Evolutionary conservation across 805 yeast genomes (phyloP).

Genomic region (Sporopachydermia lactativora): DNA sequence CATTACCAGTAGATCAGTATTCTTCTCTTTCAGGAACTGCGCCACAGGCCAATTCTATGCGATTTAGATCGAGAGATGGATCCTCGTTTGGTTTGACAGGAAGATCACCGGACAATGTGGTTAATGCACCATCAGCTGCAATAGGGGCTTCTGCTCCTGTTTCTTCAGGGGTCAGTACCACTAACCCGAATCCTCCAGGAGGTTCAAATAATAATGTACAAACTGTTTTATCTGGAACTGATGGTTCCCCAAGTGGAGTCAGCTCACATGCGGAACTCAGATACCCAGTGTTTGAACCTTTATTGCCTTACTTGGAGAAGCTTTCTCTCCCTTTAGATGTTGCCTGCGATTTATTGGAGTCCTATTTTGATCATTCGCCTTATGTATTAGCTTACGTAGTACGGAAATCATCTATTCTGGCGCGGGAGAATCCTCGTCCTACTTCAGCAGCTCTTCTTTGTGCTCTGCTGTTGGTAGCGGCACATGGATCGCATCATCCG

Average conservation of each 20-base stretch:
- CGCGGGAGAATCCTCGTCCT: conserved; percentile 9
- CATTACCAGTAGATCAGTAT: conserved; percentile 1
- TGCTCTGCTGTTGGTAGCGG: conserved; percentile 17
- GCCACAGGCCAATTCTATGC: neutral
- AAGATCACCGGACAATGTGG: no score
- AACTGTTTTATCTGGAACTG: conserved; percentile 3
- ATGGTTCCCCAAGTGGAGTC: conserved; percentile 3
- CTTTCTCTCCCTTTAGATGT: conserved; percentile 11
- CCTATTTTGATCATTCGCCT: conserved; percentile 16
- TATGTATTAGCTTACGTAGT: conserved; percentile 16
- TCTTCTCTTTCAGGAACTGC: neutral
- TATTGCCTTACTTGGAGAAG: conserved; percentile 10
- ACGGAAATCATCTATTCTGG: conserved; percentile 14
- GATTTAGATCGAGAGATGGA: neutral
- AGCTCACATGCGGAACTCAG: neutral
- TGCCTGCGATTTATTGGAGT: conserved; percentile 16
- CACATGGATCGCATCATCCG: conserved; percentile 18
- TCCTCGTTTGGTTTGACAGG: neutral
- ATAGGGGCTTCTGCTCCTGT: neutral
- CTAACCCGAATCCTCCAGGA: conserved; percentile 2
- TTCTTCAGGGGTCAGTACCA: conserved; percentile 1
- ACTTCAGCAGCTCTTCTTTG: conserved; percentile 13
- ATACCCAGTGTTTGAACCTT: conserved; percentile 14
- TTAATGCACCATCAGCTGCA: no score
- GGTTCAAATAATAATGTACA: neutral